Evolutionary conservation across 306 rosid species (phyloP), one percentile per base, ranked within the genome.

Genomic region (Cucurbita pepo): DNA sequence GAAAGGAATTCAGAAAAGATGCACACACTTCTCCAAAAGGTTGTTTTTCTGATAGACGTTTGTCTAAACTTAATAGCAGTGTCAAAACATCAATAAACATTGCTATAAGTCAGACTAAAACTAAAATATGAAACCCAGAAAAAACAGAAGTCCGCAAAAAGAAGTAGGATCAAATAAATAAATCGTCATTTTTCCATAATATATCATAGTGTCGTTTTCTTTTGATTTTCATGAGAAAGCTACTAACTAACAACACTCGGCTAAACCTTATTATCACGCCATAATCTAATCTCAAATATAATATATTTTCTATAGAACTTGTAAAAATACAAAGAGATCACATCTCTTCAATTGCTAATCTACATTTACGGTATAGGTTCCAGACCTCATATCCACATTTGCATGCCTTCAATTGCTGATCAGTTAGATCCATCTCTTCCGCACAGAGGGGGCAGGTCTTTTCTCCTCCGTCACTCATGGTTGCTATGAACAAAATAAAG

Each of bases 401-500:
- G 88, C 99, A 95, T 16, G 99, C 97, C 74, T 95, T 95, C 91
- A 95, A 75, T 57, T 95, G 99, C 85, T 95, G 97, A 85, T 95
- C 99, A 15, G 99, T 95, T 85, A 89, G 87, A 88, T 91, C 99
- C 99, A 95, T 95, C 81, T 95, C 99, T 81, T 95, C 97, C 0
- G 97, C 96, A 37, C 99, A 95, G 73, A 95, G 99, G 77, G 97
- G 99, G 58, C 99, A 95, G 72, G 96, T 86, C 85, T 84, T 95
- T 78, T 95, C 99, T 78, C 92, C 96, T 83, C 83, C 90, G 22
- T 91, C 99, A 74, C 96, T 89, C 99, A 95, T 95, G 93, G 79
- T 95, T 85, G 80, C 85, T 78, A 79, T 25, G 63, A 55, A 71
- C 4, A 61, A 74, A 71, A 76, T 11, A 55, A 48, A 13, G 36